phyloP scores from a whole-genome alignment of 148 eudicot species.

The Rheum nobile region DNA sequence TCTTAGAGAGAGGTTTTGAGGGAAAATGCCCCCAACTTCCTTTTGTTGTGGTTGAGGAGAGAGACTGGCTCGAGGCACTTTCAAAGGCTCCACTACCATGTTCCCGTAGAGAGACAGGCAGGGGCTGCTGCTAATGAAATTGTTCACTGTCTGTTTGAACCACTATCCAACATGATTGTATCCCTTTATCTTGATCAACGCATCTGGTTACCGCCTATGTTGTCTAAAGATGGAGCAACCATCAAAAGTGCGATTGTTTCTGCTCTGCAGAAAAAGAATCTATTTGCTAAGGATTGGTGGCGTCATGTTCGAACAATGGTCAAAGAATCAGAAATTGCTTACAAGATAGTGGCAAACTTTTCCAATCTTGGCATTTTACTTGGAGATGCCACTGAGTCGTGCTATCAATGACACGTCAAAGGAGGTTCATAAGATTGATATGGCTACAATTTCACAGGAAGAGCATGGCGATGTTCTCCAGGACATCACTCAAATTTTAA shows the following conservation, averaged over 20 bases:
- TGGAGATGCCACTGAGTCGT: conserved; percentile 30
- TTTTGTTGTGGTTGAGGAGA: conserved; percentile 63
- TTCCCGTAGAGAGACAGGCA: conserved; percentile 78
- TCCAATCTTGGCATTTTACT: conserved; percentile 29
- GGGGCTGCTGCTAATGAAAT: conserved; percentile 87
- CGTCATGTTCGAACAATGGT: conserved; percentile 36
- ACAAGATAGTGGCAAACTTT: conserved; percentile 43
- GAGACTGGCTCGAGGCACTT: conserved; percentile 93
- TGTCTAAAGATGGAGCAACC: conserved; percentile 38
- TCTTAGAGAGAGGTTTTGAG: conserved; percentile 27
- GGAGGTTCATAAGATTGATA: conserved; percentile 60
- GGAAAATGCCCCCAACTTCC: conserved; percentile 64
- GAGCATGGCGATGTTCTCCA: conserved; percentile 70
- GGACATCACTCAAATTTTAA: conserved; percentile 62
- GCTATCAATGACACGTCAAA: conserved; percentile 14
- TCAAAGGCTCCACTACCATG: conserved; percentile 84
- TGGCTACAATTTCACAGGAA: conserved; percentile 85
- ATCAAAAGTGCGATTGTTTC: conserved; percentile 44
- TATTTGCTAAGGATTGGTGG: conserved; percentile 48
- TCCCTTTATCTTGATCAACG: conserved; percentile 64
- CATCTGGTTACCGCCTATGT: conserved; percentile 55
- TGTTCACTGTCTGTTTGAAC: conserved; percentile 53
- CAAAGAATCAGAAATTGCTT: conserved; percentile 43
- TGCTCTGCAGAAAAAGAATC: conserved; percentile 33
- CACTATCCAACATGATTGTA: conserved; percentile 50